Base-by-base conservation (phyloP, 2,329 filamentous ascomycete genomes). In the Xylariaceae sp. region DNA sequence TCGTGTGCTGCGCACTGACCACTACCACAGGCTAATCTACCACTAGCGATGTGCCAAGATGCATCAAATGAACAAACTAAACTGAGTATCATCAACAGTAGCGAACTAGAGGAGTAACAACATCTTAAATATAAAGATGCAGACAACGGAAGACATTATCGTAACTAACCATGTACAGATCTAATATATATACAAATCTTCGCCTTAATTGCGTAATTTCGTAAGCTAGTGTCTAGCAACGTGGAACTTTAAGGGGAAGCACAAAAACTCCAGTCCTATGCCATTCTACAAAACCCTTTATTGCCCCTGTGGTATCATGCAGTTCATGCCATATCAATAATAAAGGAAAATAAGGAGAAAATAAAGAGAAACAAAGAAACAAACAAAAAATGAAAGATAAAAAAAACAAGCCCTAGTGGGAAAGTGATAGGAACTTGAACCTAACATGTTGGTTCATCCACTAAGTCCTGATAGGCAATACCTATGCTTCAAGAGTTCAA, bases 91-190 rank as follows among this genome's bases (percentile, higher is more conserved):
- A n/a, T n/a, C n/a, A n/a, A n/a, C n/a, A n/a, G n/a, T n/a, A n/a
- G n/a, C n/a, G n/a, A n/a, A n/a, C n/a, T n/a, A n/a, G n/a, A n/a
- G n/a, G 9, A 26, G 23, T 26, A 26, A 26, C 23, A 26, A 9
- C 23, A 26, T 9, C 23, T 26, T 9, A 26, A 4, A 26, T 26
- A 9, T 4, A 9, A 86, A 67, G 78, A 85, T 16, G 12, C 32
- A 7, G 14, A 37, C 32, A 16, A 37, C 3, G 32, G 3, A 37
- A 16, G 14, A 29, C 49, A 81, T 73, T 77, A 85, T 16, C 14
- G 12, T 4, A 37, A 10, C 3, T 16, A 37, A 7, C 12, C 3
- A 37, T 37, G 12, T 37, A 37, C 14, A 37, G 14, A 10, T 37
- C 32, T 37, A 37, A 37, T 37, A 37, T 37, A 37, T 37, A 37